phyloP scores from a whole-genome alignment of 495 filamentous ascomycete species.

The Hapsidospora chrysogenum region DNA sequence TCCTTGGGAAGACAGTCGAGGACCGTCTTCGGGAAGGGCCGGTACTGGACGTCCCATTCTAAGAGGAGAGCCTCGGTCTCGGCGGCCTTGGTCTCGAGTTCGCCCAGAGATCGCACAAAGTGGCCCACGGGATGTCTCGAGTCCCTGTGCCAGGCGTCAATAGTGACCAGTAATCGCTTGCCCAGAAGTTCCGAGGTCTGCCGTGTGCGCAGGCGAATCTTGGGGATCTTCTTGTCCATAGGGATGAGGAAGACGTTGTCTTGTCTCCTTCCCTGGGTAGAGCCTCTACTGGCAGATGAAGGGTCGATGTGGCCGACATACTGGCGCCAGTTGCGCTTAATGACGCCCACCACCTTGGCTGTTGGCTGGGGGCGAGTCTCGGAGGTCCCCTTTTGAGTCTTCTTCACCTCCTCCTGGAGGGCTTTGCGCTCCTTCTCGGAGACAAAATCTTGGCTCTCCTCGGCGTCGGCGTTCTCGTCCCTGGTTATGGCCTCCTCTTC shows the following conservation, averaged over 20 bases:
- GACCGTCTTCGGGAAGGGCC: slow-evolving; percentile 89
- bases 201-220: slow-evolving; percentile 81
- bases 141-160: slow-evolving; percentile 87
- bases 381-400: slow-evolving; percentile 56
- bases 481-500: slow-evolving; percentile 87
- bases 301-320: slow-evolving; percentile 92
- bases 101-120: slow-evolving; percentile 83
- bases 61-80: slow-evolving; percentile 90
- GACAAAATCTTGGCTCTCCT: slow-evolving; percentile 55
- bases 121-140: slow-evolving; percentile 86
- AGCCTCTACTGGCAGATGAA: slow-evolving; percentile 56
- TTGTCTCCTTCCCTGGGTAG: slow-evolving; percentile 59
- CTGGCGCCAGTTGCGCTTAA: slow-evolving; percentile 93
- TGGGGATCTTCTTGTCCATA: slow-evolving; percentile 95
- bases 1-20: slow-evolving; percentile 82
- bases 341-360: slow-evolving; percentile 77
- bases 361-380: slow-evolving; percentile 82
- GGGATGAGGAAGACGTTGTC: slow-evolving; percentile 88
- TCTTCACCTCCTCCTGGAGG: slow-evolving; percentile 78
- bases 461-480: slow-evolving; percentile 79
- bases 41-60: slow-evolving; percentile 94
- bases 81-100: slow-evolving; percentile 85
- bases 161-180: slow-evolving; percentile 84
- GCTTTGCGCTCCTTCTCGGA: slow-evolving; percentile 73
- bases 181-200: slow-evolving; percentile 78